A percentile compares a stretch with the other conserved stretches of the same genome.
Conservation (phyloP, 352 stramenopile species). For the Globisporangium heterothallicum region DNA sequence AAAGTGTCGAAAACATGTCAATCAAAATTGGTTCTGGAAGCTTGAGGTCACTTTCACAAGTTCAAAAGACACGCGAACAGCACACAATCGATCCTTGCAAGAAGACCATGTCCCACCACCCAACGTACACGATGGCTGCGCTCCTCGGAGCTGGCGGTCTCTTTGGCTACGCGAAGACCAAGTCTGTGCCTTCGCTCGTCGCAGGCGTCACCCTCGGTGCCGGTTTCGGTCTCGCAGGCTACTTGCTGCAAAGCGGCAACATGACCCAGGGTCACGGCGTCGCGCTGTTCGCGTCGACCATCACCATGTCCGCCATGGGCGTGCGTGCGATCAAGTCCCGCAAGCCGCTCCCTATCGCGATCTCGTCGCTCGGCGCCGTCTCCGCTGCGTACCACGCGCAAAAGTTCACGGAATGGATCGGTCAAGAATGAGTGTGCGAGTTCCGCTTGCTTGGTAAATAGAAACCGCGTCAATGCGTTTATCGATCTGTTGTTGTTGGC, state of each 20-base stretch:
- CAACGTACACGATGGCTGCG: conserved; percentile 80
- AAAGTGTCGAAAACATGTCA: conserved; percentile 4
- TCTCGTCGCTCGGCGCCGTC: conserved; percentile 70
- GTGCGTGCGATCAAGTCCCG: conserved; percentile 67
- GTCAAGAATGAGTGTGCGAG: conserved; percentile 49
- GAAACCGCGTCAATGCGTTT: conserved; percentile 8
- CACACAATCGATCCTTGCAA: neutral
- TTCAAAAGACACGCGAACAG: conserved; percentile 1
- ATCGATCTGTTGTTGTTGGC: conserved; percentile 8
- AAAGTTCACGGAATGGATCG: conserved; percentile 78
- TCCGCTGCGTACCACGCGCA: conserved; percentile 81
- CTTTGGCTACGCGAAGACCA: conserved; percentile 78
- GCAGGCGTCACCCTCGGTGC: conserved; percentile 75
- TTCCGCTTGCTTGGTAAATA: conserved; percentile 9
- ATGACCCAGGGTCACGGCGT: conserved; percentile 82
- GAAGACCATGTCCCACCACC: conserved; percentile 67
- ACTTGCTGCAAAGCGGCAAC: conserved; percentile 71
- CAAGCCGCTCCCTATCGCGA: conserved; percentile 66
- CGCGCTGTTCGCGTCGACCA: conserved; percentile 72
- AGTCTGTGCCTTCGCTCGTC: conserved; percentile 76
- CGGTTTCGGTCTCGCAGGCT: conserved; percentile 73
- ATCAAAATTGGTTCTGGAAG: too few relatives aligned
- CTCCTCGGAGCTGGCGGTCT: conserved; percentile 59
- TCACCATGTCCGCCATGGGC: conserved; percentile 85
- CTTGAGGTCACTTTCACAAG: too few relatives aligned